phyloP scores from a whole-genome alignment of 192 early-diverging fungal species.

The Backusella tarrabulga region DNA sequence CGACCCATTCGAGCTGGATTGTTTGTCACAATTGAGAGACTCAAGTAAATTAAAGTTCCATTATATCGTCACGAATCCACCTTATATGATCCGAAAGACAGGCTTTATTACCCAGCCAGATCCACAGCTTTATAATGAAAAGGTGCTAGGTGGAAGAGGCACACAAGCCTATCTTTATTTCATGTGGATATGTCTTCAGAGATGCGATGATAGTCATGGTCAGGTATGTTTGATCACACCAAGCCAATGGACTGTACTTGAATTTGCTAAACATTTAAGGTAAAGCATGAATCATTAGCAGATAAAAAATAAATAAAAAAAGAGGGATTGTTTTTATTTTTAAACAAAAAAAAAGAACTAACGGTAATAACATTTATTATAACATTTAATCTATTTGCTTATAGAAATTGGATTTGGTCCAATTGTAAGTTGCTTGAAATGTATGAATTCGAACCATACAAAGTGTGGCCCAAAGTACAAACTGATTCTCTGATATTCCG shows the following conservation, averaged over 20 bases:
- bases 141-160: conserved; percentile 41
- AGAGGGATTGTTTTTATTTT: too few species aligned
- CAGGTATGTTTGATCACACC: conserved; percentile 57
- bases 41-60: conserved; percentile 44
- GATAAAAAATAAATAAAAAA: too few species aligned
- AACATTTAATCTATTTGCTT: neutral
- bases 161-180: conserved; percentile 61
- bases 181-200: conserved; percentile 55
- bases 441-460: conserved; percentile 59
- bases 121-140: conserved; percentile 46
- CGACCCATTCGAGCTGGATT: conserved; percentile 40
- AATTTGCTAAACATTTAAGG: conserved; percentile 54
- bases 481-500: conserved; percentile 60
- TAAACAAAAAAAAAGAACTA: neutral
- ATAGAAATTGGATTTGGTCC: conserved; percentile 53
- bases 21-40: conserved; percentile 40
- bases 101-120: conserved; percentile 54
- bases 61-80: conserved; percentile 61
- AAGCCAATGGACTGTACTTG: conserved; percentile 60
- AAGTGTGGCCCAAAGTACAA: conserved; percentile 60
- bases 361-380: neutral
- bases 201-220: conserved; percentile 41
- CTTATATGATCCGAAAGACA: conserved; percentile 60
- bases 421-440: conserved; percentile 49
- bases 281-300: conserved; percentile 13